Percentiles rank a stretch among this genome's conserved stretches.
Conservation (phyloP, 345 rosid species). For the Eucalyptus sideroxylon region DNA sequence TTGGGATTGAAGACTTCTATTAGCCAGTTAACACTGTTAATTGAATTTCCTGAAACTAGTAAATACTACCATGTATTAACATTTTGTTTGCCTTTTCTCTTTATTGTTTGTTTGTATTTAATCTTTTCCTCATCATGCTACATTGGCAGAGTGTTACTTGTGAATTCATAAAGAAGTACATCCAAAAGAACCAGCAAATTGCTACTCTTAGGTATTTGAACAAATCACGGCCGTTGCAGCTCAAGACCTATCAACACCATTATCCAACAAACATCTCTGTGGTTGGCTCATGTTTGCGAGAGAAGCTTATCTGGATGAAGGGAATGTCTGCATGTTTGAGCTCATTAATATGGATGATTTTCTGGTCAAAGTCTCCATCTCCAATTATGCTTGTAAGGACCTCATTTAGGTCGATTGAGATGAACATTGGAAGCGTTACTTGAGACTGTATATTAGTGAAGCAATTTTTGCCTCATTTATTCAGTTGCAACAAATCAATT, state of each 20-base stretch:
- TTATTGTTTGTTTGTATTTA: not conserved
- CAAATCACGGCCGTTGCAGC: rapidly evolving
- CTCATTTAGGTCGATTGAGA: no score
- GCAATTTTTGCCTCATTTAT: no score
- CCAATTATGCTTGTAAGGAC: not conserved
- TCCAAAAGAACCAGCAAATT: not conserved
- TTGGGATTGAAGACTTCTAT: no score
- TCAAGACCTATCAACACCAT: not conserved
- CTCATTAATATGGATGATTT: not conserved
- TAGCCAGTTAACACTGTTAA: not conserved
- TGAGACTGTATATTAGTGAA: no score
- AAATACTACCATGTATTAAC: not conserved
- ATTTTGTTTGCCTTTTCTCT: not conserved
- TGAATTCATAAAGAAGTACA: not conserved
- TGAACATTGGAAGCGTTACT: no score
- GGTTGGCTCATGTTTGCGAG: not conserved
- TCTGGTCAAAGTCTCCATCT: not conserved
- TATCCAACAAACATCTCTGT: no score
- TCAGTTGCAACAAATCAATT: no score
- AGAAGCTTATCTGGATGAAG: not conserved
- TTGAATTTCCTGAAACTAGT: not conserved
- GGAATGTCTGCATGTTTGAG: not conserved
- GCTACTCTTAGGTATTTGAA: not conserved
- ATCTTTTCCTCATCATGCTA: not conserved
- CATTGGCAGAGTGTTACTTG: not conserved